phyloP scores from a whole-genome alignment of 139 green algal species.

The Auxenochlorella pyrenoidosa region DNA sequence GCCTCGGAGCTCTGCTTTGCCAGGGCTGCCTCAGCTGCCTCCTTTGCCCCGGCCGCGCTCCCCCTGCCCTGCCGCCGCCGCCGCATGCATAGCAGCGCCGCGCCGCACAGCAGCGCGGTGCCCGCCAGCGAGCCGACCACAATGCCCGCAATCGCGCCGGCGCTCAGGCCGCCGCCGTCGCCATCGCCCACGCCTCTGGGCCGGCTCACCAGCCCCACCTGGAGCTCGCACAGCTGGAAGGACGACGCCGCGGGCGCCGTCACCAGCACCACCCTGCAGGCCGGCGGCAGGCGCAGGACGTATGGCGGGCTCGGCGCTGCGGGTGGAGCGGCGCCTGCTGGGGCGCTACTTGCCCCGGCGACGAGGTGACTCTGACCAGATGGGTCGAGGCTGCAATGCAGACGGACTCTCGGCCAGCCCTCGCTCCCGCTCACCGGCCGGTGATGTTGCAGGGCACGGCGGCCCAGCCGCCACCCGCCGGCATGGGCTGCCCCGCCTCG shows the following conservation, averaged over 20 bases:
- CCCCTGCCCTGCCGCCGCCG: background rate
- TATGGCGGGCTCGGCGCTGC: background rate
- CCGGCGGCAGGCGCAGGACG: background rate
- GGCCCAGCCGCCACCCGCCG: background rate
- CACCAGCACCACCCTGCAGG: background rate
- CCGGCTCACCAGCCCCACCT: background rate
- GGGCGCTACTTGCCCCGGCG: no score
- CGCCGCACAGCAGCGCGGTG: background rate
- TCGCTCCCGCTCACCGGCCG: background rate
- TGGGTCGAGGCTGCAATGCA: background rate
- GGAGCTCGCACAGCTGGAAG: conserved; percentile 13
- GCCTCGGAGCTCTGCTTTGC: background rate
- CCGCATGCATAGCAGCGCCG: no score
- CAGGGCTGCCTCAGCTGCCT: background rate
- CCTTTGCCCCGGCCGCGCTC: background rate
- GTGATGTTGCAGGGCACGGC: background rate
- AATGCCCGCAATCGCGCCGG: background rate
- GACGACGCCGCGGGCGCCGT: background rate
- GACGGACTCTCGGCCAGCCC: background rate
- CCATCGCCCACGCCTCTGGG: background rate
- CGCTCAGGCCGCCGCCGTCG: background rate
- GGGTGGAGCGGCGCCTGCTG: no score
- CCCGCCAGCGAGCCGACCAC: background rate
- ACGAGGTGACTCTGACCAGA: no score
- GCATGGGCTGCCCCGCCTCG: background rate